Conservation (phyloP, 2,329 filamentous ascomycete genomes). For the Verticillium zaregamsianum region DNA sequence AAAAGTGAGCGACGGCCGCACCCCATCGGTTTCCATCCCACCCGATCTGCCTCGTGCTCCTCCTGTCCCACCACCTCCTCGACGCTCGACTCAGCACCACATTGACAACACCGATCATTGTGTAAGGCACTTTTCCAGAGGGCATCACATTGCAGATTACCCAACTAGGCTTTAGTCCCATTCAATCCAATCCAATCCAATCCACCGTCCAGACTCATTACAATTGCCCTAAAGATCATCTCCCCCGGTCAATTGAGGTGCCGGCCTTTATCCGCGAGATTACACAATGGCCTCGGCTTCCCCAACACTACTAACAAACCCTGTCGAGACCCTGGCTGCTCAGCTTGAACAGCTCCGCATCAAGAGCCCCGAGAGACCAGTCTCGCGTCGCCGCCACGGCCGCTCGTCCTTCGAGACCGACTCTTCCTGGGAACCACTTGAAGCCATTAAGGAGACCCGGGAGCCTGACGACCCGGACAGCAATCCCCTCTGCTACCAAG, state of each 20-base stretch:
- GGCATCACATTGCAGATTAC: neutral
- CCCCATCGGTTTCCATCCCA: neutral
- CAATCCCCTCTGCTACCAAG: neutral
- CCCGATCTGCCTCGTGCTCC: neutral
- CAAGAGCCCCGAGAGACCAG: conserved; percentile 8
- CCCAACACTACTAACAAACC: conserved; percentile 8
- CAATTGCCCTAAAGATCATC: neutral
- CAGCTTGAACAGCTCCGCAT: conserved; percentile 27
- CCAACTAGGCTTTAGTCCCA: neutral
- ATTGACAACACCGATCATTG: neutral
- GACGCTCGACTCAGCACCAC: neutral
- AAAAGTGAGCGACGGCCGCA: neutral
- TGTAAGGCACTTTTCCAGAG: neutral
- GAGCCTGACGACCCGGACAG: conserved; percentile 1
- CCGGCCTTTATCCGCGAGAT: conserved; percentile 24
- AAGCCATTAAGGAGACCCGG: conserved; percentile 5
- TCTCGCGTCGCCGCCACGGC: neutral
- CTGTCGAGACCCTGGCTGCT: conserved; percentile 25
- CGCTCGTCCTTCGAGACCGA: conserved; percentile 5
- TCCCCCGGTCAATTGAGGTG: neutral
- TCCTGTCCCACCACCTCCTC: neutral
- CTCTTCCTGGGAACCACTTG: conserved; percentile 1
- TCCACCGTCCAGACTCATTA: neutral
- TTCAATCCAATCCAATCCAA: neutral
- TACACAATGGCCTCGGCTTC: conserved; percentile 14